Base-by-base conservation (phyloP, 768 basidiomycete species). In the Mycena rebaudengoi region DNA sequence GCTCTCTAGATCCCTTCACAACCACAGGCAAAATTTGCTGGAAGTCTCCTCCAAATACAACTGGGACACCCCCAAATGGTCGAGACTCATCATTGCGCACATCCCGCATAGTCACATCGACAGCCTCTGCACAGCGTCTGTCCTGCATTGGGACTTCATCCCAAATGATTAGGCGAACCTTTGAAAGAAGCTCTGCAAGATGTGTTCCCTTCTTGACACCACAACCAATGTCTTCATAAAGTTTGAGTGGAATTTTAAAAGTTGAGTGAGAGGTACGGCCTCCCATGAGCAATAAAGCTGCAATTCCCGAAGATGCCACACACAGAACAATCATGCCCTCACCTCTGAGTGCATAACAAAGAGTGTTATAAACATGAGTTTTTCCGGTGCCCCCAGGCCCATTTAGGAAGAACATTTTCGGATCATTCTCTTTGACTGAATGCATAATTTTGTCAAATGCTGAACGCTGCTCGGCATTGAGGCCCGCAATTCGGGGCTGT, bases 261-360 rank as follows among this genome's bases (percentile, higher is more conserved):
- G 44, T 70, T 0, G 83, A 85, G 68, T 86, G 85, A 2, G 82
- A 74, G 16, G 85, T 87, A 0, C 76, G 68, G 5, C 85, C 85
- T 48, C 81, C 81, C 5, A 65, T 61, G 0, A 85, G 66, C 1
- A 87, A 75, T 7, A 84, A 70, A 5, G 83, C 72, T 18, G 85
- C 79, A 69, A 86, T 81, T 1, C 83, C 82, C 30, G 83, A 82
- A 0, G 81, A 85, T n/a, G 83, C 80, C 12, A 83, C 81, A 80
- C 80, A 84, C 0, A 86, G 68, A 0, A 79, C 78, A 75, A 85
- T 75, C 39, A 67, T 51, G 0, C 72, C 71, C 29, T 69, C 30
- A 12, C 65, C 58, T 43, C 72, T 66, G 3, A 83, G 45, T 6
- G 54, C 29, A 84, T 71, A 84, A 82, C 11, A 41, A 30, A 55